Evolutionary conservation across 2,329 filamentous ascomycete genomes (phyloP), one percentile per base, ranked within the genome.

Genomic region (Rhynchosporium agropyri): DNA sequence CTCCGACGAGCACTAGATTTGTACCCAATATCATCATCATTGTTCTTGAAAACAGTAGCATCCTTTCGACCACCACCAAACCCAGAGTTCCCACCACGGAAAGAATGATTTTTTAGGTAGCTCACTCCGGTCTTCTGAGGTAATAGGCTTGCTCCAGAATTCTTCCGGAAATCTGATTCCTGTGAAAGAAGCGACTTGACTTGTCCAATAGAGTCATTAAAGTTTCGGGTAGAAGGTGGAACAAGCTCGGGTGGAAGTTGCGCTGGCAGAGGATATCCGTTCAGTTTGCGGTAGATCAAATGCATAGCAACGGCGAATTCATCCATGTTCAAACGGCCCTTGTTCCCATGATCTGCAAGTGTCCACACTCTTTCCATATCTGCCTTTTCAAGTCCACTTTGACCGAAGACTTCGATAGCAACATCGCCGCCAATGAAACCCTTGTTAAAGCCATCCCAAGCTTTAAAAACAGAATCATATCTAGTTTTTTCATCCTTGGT

Each of bases 251-350:
- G 87, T 8, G 95, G 95, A 10, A 99, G 83, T 50, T 89, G 88
- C 72, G 88, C 90, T 15, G 95, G 95, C 38, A 98, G 83, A 1
- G 94, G 93, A 73, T 98, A 98, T 42, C 94, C 94, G 72, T 99
- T 98, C 59, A 99, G 83, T 75, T 96, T 97, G 71, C 95, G 86
- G 79, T 99, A 99, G 72, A 99, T 99, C 77, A 99, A 80, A 83
- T 99, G 95, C 95, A 99, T 99, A 9, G 93, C 92, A 58, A 99
- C 94, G 8, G 95, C 93, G 74, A 99, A 99, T 74, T 99, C 95
- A 74, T 99, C 95, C 72, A 98, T 85, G 72, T 99, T 93, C 36
- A 99, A 83, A 61, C 93, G 89, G 20, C 95, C 95, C 76, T 95
- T 95, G 77, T 99, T 97, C 67, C 93, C 89, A 38, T 93, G 89